These are phyloP conservation scores for Whalleya microplaca DNA, from an alignment of 2,329 filamentous ascomycete species.

Conservation along the genomic window DNA sequence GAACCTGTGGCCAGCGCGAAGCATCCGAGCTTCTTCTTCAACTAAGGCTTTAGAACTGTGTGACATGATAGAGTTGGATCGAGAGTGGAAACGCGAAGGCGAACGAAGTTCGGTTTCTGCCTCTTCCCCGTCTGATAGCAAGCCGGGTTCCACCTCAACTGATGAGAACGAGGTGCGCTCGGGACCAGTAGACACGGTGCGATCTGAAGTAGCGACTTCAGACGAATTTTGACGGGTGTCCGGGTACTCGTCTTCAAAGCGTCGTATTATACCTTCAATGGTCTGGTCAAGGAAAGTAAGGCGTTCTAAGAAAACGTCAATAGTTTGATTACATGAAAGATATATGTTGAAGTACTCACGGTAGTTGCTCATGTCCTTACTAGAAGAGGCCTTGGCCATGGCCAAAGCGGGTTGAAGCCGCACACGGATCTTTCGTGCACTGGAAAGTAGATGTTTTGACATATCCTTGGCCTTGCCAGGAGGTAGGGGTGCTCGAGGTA, in stretches of 20 bases:
- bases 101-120: constrained; percentile 48
- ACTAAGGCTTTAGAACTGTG: constrained; percentile 55
- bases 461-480: constrained; percentile 81
- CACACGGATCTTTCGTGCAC: constrained; percentile 84
- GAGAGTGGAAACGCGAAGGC: constrained; percentile 45
- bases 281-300: constrained; percentile 88
- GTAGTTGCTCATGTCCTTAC: constrained; percentile 73
- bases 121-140: constrained; percentile 53
- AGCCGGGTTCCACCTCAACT: constrained; percentile 42
- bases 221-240: constrained; percentile 67
- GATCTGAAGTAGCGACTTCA: constrained; percentile 31
- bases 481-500: constrained; percentile 45
- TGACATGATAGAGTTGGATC: constrained; percentile 57
- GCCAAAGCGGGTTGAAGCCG: constrained; percentile 82
- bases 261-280: constrained; percentile 86
- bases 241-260: constrained; percentile 95
- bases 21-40: constrained; percentile 60
- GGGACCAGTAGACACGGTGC: constrained; percentile 25
- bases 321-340: constrained; percentile 6
- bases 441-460: constrained; percentile 85
- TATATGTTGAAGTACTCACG: constrained; percentile 56
- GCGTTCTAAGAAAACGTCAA: constrained; percentile 57
- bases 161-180: constrained; percentile 38
- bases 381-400: constrained; percentile 69
- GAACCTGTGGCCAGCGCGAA: constrained; percentile 61